Conservation (phyloP, 176 grass and related monocot species). For the Tillandsia fasciculata region DNA sequence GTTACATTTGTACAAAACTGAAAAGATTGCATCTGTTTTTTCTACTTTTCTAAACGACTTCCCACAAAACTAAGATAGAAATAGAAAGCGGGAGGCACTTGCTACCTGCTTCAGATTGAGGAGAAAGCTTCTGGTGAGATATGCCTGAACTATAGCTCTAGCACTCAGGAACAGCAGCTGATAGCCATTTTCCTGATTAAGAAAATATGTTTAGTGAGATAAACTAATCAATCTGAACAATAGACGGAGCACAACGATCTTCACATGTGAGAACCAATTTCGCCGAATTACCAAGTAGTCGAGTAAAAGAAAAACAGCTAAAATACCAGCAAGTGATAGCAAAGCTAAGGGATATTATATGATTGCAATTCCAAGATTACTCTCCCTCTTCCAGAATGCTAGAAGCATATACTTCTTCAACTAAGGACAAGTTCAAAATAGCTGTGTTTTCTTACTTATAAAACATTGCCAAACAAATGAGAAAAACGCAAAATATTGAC, state of each 20-base stretch:
- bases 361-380: too few species aligned
- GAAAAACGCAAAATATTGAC: too few species aligned
- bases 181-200: conserved; percentile 90
- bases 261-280: neutral
- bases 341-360: too few species aligned
- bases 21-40: neutral
- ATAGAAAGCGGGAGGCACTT: neutral
- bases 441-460: neutral
- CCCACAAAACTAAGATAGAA: neutral
- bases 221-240: neutral
- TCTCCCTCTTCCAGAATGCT: too few species aligned
- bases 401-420: too few species aligned
- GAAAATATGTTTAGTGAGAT: neutral
- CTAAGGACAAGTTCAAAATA: neutral
- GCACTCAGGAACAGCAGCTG: conserved; percentile 97
- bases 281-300: too few species aligned
- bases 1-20: neutral
- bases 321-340: too few species aligned
- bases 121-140: conserved; percentile 95
- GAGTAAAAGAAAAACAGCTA: too few species aligned
- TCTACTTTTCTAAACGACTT: neutral
- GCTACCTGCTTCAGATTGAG: conserved; percentile 96
- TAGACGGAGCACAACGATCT: neutral
- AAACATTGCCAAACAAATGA: neutral
- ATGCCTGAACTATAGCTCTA: conserved; percentile 96